phyloP scores from a whole-genome alignment of 1,284 basidiomycete genomes.

The Moniliophthora roreri region DNA sequence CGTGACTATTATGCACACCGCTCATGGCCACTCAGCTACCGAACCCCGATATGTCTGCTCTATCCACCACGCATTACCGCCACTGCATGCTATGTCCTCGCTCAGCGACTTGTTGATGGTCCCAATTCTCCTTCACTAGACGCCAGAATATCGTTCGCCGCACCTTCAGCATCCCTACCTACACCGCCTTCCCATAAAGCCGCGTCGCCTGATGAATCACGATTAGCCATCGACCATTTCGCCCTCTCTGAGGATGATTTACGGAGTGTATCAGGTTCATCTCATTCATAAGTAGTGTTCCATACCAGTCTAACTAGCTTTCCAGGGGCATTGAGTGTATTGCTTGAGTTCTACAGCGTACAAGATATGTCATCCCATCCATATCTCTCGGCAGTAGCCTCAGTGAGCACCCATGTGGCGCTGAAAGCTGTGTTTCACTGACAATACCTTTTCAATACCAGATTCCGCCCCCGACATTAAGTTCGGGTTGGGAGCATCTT shows the following conservation, averaged over 20 bases:
- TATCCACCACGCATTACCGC: slow-evolving; percentile 69
- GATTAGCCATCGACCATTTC: slow-evolving; percentile 66
- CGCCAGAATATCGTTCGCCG: slow-evolving; percentile 60
- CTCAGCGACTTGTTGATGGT: slow-evolving; percentile 68
- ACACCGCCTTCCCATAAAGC: slow-evolving; percentile 76
- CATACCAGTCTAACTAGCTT: neutral
- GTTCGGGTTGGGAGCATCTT: slow-evolving; percentile 27
- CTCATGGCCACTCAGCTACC: slow-evolving; percentile 47
- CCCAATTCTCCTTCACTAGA: slow-evolving; percentile 71
- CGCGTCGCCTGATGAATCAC: slow-evolving; percentile 64
- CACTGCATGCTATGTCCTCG: slow-evolving; percentile 71
- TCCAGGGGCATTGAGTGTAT: slow-evolving; percentile 60
- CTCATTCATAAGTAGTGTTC: neutral
- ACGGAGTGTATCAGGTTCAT: slow-evolving; percentile 56
- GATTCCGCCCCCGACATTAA: slow-evolving; percentile 45
- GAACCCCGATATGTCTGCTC: slow-evolving; percentile 73
- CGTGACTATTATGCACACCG: slow-evolving; percentile 7
- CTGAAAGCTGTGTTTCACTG: too few species aligned
- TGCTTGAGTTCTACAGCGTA: slow-evolving; percentile 71
- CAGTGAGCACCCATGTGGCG: too few species aligned
- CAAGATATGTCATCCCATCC: slow-evolving; percentile 52
- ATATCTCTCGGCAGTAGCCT: slow-evolving; percentile 49
- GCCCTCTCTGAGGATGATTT: slow-evolving; percentile 60
- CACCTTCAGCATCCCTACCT: slow-evolving; percentile 64
- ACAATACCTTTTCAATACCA: slow-evolving; percentile 23